Conservation (phyloP, 2,329 filamentous ascomycete genomes). For the Knufia fluminis region DNA sequence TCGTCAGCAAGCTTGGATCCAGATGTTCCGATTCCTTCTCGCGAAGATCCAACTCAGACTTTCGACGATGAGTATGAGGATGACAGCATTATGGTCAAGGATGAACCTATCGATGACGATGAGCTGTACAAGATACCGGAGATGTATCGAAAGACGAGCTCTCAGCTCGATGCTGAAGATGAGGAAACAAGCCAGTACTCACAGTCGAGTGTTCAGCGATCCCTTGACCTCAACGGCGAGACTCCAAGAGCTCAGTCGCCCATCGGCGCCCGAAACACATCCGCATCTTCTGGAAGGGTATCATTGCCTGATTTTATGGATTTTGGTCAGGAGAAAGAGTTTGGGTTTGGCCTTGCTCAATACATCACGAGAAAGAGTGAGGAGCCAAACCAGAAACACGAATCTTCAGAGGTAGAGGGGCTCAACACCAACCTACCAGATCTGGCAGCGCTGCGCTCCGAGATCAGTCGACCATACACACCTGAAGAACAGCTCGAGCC, state of each 20-base stretch:
- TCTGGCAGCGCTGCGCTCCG: slow-evolving; percentile 30
- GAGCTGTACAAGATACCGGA: slow-evolving; percentile 59
- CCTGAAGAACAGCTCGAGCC: slow-evolving; percentile 19
- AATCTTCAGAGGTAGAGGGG: slow-evolving; percentile 13
- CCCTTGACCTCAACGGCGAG: slow-evolving; percentile 34
- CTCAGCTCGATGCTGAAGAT: slow-evolving; percentile 29
- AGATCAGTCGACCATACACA: slow-evolving; percentile 31
- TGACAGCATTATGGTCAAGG: slow-evolving; percentile 55
- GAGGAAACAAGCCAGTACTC: slow-evolving; percentile 50
- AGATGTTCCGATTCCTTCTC: slow-evolving; percentile 80
- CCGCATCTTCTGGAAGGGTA: slow-evolving; percentile 19
- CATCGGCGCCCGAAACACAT: slow-evolving; percentile 11
- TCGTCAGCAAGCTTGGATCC: slow-evolving; percentile 51
- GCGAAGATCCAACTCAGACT: slow-evolving; percentile 49
- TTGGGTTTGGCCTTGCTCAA: slow-evolving; percentile 46
- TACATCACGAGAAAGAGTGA: slow-evolving; percentile 39
- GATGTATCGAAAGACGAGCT: slow-evolving; percentile 45
- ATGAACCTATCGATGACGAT: slow-evolving; percentile 50
- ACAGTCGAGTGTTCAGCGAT: slow-evolving; percentile 30
- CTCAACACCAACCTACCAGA: slow-evolving; percentile 26
- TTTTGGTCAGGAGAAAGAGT: slow-evolving; percentile 42
- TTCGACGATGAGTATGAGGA: slow-evolving; percentile 38
- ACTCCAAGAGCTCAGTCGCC: slow-evolving; percentile 36
- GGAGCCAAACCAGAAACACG: slow-evolving; percentile 7
- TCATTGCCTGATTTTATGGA: slow-evolving; percentile 42